Evolutionary conservation across 345 rosid genomes (phyloP), one percentile per base, ranked within the genome.

Genomic region (Leavenworthia alabamica): DNA sequence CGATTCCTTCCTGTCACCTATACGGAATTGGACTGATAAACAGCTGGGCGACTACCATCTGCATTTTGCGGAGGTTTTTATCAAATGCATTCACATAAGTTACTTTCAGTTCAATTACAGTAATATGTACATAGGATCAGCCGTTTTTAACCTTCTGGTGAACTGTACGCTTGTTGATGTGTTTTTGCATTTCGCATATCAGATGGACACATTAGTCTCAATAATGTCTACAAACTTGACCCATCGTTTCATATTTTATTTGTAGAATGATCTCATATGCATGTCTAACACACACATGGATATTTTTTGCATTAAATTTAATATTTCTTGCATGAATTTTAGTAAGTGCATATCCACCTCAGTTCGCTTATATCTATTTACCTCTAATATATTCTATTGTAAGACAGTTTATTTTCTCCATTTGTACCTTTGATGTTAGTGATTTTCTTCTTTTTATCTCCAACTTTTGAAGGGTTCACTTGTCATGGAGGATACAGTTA

Each of bases 1-100:
- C 66, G 91, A 82, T 60, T 93, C 99, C 23, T 85, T 82, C 77
- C 79, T 93, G 77, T 77, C 74, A 66, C 96, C 99, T 61, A 84
- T 93, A 62, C 84, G 84, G 75, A 84, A 78, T 75, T 93, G 99
- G 99, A 89, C 77, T 15, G 92, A 87, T 74, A 89, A 83, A 73
- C 88, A 71, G 78, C 83, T 93, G 35, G 85, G 82, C 52, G 97
- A 89, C 79, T 93, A 87, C 67, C 97, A 93, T 80, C 75, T 76
- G 73, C 81, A 87, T 84, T 93, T 93, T 71, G 41, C 84, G 55
- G 96, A 89, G 97, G 99, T 89, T 66, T 75, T 75, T 81, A 54
- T 46, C 31, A 55, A 36, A 13, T 53, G 56, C 26, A 3, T 52
- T 59, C 2, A 17, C 41, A 56, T 11, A 26, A 28, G 16, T 64